These are phyloP conservation scores for Butyriboletus loyo DNA, from an alignment of 768 basidiomycete genomes.

Conservation along the genomic window DNA sequence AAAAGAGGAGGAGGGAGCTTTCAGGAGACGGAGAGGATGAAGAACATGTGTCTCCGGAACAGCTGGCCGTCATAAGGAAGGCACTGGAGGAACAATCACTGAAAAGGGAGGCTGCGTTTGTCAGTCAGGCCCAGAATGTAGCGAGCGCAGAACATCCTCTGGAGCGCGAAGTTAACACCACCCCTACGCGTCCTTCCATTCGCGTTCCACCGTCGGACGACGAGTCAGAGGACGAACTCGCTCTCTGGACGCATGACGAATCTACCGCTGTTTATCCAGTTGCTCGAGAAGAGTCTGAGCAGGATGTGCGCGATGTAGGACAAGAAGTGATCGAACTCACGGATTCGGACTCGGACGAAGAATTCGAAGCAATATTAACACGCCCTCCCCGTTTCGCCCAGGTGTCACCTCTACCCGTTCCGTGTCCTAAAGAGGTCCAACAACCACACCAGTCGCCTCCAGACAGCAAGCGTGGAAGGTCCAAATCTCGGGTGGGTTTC, in stretches of 20 bases:
- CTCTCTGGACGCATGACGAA: conserved; percentile 41
- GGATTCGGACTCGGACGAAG: conserved; percentile 29
- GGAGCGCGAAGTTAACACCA: conserved; percentile 10
- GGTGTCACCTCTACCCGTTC: conserved; percentile 5
- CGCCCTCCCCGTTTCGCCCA: conserved; percentile 18
- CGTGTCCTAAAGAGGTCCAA: background rate
- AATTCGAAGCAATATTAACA: conserved; percentile 27
- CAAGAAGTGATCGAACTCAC: conserved; percentile 24
- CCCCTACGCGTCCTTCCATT: conserved; percentile 15
- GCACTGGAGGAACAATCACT: conserved; percentile 12
- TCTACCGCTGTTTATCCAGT: conserved; percentile 37
- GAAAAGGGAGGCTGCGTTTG: conserved; percentile 8
- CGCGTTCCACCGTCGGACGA: conserved; percentile 16
- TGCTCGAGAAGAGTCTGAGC: conserved; percentile 14
- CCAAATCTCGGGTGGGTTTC: conserved; percentile 9
- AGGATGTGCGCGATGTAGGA: conserved; percentile 12
- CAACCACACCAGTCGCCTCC: conserved; percentile 15
- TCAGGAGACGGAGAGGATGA: conserved; percentile 28
- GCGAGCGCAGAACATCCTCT: background rate
- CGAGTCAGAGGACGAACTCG: conserved; percentile 51
- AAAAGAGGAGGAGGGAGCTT: conserved; percentile 47
- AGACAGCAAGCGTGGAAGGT: conserved; percentile 12
- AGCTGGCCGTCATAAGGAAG: conserved; percentile 12
- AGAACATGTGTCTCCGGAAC: conserved; percentile 23
- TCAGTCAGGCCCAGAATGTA: conserved; percentile 5